Conservation (phyloP, 441 rosid species). For the Pelargonium cotyledonis region DNA sequence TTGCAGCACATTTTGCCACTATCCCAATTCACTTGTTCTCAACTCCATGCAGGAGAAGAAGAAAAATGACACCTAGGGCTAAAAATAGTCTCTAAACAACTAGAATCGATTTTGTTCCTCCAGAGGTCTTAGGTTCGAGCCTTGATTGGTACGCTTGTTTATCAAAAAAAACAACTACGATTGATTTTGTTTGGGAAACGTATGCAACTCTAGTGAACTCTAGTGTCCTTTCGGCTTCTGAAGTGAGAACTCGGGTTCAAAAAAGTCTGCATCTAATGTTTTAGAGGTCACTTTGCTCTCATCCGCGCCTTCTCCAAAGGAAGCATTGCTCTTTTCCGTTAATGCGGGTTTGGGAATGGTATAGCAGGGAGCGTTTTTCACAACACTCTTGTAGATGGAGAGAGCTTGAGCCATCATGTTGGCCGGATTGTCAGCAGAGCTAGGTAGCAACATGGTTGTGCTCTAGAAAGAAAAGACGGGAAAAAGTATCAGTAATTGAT, state of each 20-base stretch:
- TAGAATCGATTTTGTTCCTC: too few relatives aligned
- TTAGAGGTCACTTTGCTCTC: slow-evolving; percentile 17
- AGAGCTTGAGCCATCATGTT: slow-evolving; percentile 76
- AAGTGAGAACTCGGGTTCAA: slow-evolving; percentile 40
- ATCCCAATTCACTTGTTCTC: too few relatives aligned
- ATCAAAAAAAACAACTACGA: too few relatives aligned
- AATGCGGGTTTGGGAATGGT: slow-evolving; percentile 11
- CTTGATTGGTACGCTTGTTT: too few relatives aligned
- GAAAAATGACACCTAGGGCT: too few relatives aligned
- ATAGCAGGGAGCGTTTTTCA: slow-evolving; percentile 18
- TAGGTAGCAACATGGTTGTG: slow-evolving; percentile 86
- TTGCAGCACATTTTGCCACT: too few relatives aligned
- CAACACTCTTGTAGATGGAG: slow-evolving; percentile 65
- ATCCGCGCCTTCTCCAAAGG: slow-evolving; percentile 24
- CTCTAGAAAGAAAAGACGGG: slow-evolving; percentile 34
- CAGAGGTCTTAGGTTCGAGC: too few relatives aligned
- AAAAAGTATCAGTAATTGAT: not conserved
- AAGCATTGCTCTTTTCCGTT: slow-evolving; percentile 22
- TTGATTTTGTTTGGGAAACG: too few relatives aligned
- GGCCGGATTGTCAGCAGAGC: slow-evolving; percentile 54
- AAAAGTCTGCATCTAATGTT: not conserved
- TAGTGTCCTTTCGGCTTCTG: slow-evolving; percentile 35
- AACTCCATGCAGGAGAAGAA: too few relatives aligned
- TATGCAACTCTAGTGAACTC: too few relatives aligned
- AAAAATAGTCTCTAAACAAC: too few relatives aligned